These are phyloP conservation scores for Suillus ampliporus DNA, from an alignment of 768 basidiomycete species.

Conservation along the genomic window DNA sequence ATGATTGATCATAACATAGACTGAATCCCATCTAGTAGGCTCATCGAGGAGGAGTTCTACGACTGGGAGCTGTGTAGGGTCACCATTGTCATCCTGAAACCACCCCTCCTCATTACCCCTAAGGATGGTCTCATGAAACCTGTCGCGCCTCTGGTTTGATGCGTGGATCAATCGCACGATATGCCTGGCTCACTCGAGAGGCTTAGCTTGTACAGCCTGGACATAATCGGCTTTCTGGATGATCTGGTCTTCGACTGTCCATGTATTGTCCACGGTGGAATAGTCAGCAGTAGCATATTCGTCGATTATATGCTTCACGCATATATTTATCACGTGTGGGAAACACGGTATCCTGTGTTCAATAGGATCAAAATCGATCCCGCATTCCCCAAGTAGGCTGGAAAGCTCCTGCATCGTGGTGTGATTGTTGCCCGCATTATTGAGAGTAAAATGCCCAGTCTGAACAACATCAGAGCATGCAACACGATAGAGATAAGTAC, in stretches of 20 bases:
- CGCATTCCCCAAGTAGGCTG: background rate
- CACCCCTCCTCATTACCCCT: slow-evolving; percentile 8
- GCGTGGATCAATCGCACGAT: background rate
- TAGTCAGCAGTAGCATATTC: slow-evolving; percentile 8
- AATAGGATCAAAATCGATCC: slow-evolving; percentile 13
- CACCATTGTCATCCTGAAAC: background rate
- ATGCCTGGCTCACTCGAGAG: background rate
- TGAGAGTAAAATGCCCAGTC: slow-evolving; percentile 9
- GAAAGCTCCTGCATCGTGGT: slow-evolving; percentile 10
- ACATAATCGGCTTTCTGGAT: slow-evolving; percentile 7
- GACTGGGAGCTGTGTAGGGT: background rate
- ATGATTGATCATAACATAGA: slow-evolving; percentile 40
- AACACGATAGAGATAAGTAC: background rate
- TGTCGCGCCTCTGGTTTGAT: background rate
- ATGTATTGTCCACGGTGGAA: background rate
- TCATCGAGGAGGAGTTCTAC: slow-evolving; percentile 35
- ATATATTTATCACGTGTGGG: slow-evolving; percentile 25
- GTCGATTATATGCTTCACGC: background rate
- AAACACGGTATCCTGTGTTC: slow-evolving; percentile 22
- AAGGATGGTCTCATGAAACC: slow-evolving; percentile 7
- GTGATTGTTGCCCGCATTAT: slow-evolving; percentile 21
- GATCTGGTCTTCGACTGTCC: slow-evolving; percentile 5
- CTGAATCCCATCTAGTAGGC: slow-evolving; percentile 44
- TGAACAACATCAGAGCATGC: slow-evolving; percentile 19
- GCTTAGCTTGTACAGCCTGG: background rate